Conservation (phyloP, 2,329 filamentous ascomycete genomes). For the Cordyceps militaris region DNA sequence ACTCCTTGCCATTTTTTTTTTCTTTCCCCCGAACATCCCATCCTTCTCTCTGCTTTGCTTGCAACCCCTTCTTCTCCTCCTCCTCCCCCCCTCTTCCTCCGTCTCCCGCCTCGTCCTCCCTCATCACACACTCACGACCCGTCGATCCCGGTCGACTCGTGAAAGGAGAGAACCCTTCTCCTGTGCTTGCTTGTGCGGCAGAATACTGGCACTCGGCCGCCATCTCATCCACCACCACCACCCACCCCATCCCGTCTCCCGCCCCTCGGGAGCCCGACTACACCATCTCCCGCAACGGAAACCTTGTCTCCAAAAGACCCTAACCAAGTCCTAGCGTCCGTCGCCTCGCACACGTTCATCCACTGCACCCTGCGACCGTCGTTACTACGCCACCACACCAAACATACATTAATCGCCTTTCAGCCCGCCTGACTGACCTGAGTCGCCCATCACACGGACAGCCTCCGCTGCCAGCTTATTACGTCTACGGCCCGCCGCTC, state of each 20-base stretch:
- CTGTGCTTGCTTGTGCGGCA: background rate
- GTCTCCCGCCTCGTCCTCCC: background rate
- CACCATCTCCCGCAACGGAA: background rate
- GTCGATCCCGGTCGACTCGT: background rate
- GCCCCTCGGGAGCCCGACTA: slow-evolving; percentile 1
- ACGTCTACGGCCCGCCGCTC: slow-evolving; percentile 1
- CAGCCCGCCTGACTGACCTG: background rate
- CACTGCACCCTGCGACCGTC: background rate
- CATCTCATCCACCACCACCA: background rate
- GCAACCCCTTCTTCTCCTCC: background rate
- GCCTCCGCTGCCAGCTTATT: background rate
- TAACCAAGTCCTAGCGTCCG: background rate
- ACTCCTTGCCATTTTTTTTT: background rate
- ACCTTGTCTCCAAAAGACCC: background rate
- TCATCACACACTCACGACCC: background rate
- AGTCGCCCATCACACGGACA: background rate
- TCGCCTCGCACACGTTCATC: background rate
- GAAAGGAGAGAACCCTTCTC: background rate
- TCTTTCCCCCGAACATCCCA: background rate
- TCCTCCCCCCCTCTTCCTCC: background rate
- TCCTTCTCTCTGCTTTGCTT: background rate
- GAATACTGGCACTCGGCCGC: background rate
- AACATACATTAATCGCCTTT: background rate
- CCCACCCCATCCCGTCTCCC: slow-evolving; percentile 4
- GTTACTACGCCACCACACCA: background rate